Evolutionary conservation across 2,329 filamentous ascomycete genomes (phyloP), one percentile per base, ranked within the genome.

Genomic region (Fusarium mexicanum): DNA sequence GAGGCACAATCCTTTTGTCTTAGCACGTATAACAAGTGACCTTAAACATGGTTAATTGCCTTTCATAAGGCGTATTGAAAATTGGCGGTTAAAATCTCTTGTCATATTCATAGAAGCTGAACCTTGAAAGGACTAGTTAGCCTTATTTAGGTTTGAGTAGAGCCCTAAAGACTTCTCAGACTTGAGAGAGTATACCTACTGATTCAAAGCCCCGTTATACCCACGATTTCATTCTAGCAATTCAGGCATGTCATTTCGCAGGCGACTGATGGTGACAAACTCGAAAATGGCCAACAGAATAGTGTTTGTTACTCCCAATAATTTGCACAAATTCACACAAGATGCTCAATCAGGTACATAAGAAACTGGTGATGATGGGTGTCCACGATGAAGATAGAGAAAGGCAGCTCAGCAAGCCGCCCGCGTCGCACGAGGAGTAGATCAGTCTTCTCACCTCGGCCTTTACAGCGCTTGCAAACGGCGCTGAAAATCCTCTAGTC

Each of bases 81-180:
- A 13, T 8, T 46, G 43, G 4, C 17, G 7, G 11, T 6, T 24
- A 8, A 9, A 11, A 0, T 13, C 43, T 26, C 7, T 6, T 24
- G 17, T 13, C 17, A 18, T 46, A 13, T 46, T 13, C 11, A 18
- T 6, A 13, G 3, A 46, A 18, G 43, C 7, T 46, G n/a, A 26
- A 26, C 43, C 43, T 46, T 46, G 43, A 46, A 17, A 18, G 17
- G 17, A 26, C 5, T 18, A 5, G n/a, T 35, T 35, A 4, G 5
- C 41, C 6, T 18, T 24, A 2, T 24, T 5, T 0, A 44, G 41
- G 1, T 6, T 2, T 4, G 5, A 7, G 17, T 24, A 18, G 11
- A 24, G n/a, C 10, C 2, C n/a, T 12, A 24, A 24, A 18, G n/a
- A 18, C 7, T 24, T 44, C 16, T 5, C 16, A 12, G 26, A 10